Conservation (phyloP, 345 rosid species). For the Sisymbrium irio region DNA sequence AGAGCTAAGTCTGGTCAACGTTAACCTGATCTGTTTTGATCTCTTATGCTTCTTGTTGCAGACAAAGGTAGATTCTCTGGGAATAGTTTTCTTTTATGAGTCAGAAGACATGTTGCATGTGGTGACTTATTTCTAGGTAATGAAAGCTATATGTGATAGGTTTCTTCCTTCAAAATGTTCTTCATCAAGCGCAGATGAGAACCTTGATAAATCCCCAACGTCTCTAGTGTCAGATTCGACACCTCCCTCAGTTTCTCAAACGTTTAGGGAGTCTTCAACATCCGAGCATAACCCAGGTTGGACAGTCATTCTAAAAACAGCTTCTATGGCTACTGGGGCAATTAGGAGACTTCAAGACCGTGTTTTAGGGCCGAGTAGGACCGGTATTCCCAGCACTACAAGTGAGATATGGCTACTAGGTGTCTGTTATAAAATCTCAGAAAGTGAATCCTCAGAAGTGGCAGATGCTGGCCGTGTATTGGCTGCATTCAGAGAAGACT, state of each 20-base stretch:
- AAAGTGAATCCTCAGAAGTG: conserved; percentile 42
- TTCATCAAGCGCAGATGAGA: conserved; percentile 41
- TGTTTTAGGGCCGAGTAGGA: conserved; percentile 65
- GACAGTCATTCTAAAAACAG: conserved; percentile 67
- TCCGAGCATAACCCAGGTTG: conserved; percentile 55
- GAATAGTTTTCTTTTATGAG: conserved; percentile 19
- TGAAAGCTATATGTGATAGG: conserved; percentile 67
- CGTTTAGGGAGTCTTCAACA: conserved; percentile 40
- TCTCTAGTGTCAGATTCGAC: conserved; percentile 50
- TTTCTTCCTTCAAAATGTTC: conserved; percentile 46
- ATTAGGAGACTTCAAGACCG: conserved; percentile 91
- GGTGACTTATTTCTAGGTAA: conserved; percentile 42
- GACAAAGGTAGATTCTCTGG: conserved; percentile 19
- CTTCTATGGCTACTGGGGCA: conserved; percentile 61
- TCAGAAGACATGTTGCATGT: conserved; percentile 8
- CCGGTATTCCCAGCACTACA: conserved; percentile 58
- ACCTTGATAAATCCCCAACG: conserved; percentile 39
- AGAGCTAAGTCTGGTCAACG: background rate
- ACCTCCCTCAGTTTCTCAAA: conserved; percentile 54
- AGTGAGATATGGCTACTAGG: conserved; percentile 93
- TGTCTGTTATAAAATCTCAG: conserved; percentile 59
- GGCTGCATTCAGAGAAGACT: conserved; percentile 57
- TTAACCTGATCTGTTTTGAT: background rate
- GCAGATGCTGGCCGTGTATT: conserved; percentile 43
- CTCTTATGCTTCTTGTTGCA: conserved; percentile 22